Evolutionary conservation across 2,329 filamentous ascomycete species (phyloP), one percentile per base, ranked within the genome.

Genomic region (Penicillium sp.): DNA sequence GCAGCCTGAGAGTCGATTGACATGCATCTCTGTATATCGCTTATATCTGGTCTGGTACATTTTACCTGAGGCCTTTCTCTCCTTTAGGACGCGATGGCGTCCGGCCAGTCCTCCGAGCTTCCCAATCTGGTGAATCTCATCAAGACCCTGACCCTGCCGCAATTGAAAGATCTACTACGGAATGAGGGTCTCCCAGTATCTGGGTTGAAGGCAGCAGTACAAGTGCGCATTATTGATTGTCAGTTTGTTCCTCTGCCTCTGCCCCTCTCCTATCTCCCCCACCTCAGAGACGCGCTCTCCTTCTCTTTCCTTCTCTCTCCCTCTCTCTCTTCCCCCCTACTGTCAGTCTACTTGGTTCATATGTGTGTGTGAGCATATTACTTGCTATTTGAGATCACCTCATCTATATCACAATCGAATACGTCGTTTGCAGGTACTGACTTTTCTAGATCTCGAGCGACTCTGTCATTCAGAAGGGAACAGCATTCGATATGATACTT

Each of bases 201-300:
- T 27, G 95, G 95, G 21, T 88, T 95, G 68, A 99, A 99, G 80
- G 85, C 86, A 33, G 84, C 90, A 43, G 79, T 98, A 58, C 92
- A 96, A 75, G 78, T 79, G 57, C 88, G 93, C 67, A 90, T 97
- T 59, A 85, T 89, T 61, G 80, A 85, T 57, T 84, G 95, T 98
- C 81, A 76, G 90, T 86, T 55, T 53, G 48, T 48, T 58, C 53
- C 52, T 46, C 51, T 10, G 31, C 47, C 37, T 39, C 43, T 26
- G 39, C 44, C 21, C 49, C 19, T 26, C 22, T 44, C 37, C 48
- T 29, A 24, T 45, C n/a, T 56, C 31, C 31, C 13, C 47, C 26
- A 11, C 43, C 3, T 3, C 6, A 10, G 19, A 21, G n/a, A 39
- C n/a, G n/a, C 35, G 8, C 39, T 43, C 22, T 86, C 55, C 52